Base-by-base conservation (phyloP, 257 asterid genomes). In the Phtheirospermum japonicum region DNA sequence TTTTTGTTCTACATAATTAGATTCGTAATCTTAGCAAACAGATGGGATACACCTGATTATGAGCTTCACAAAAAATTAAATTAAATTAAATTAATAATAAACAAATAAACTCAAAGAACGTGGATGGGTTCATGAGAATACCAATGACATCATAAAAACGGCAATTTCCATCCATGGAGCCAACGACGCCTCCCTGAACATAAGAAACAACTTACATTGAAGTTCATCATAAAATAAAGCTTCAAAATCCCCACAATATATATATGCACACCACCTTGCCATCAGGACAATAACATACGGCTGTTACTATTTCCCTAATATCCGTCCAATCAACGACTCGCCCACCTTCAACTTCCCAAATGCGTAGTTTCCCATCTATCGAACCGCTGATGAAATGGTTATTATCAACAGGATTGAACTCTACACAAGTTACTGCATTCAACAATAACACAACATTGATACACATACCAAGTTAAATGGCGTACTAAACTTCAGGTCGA, bases 281-380 rank as follows among this genome's bases (percentile, higher is more conserved):
- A 65, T 86, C 87, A 26, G 97, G 95, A 59, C 74, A 60, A 63
- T 83, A 85, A 58, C 86, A 80, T 52, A 89, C 87, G 12, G 90
- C 97, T 45, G 92, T 87, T 6, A 87, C 83, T 49, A 87, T 87
- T 73, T 85, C 97, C 75, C 59, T 83, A 19, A 81, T 76, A 69
- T 87, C 94, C 49, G 78, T 87, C 95, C 95, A 90, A 72, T 87
- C 95, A 65, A 83, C 69, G 23, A 90, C 97, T 64, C 94, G 83
- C 32, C 86, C 80, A 17, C 82, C 77, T 40, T 77, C 77, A 63
- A 90, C 80, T 73, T 90, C 85, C 97, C 97, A 90, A 39, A 90
- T 79, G 68, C 95, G 88, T 53, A 90, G 59, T 68, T 85, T 87
- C 52, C 97, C 95, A 68, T 90, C 97, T 43, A 87, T 81, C 34